Base-by-base conservation (phyloP, 192 early-diverging fungal genomes). In the Rhizophagus sp. region DNA sequence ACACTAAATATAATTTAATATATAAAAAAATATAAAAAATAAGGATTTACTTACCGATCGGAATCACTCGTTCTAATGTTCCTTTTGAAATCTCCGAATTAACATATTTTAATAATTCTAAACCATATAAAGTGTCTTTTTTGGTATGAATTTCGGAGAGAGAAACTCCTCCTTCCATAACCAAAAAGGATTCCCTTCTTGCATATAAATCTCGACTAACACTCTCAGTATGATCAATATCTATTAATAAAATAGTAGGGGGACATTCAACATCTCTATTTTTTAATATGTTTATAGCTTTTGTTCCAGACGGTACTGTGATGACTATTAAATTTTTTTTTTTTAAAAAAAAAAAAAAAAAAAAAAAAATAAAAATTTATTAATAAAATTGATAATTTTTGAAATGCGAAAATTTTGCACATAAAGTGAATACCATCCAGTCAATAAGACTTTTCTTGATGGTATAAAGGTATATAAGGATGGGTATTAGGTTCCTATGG, bases 41-140 rank as follows among this genome's bases (percentile, higher is more conserved):
- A 24, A 13, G 3, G 4, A 63, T 24, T 1, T 41, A 5, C 82
- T 33, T 77, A 86, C 85, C 83, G 25, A 86, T 69, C 11, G 85
- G 85, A 33, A 84, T 76, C 30, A 84, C 79, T 71, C 83, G 82
- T 17, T 79, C 79, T 17, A 83, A 74, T 1, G 36, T 73, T 27
- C 83, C 83, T 62, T 84, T 81, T 8, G 80, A 78, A 9, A 86
- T 61, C 75, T 82, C 81, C 25, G 72, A 76, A 12, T 78, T 36
- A 1, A 86, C 57, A 24, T 73, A 70, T 39, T 82, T 83, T 52
- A 86, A 68, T 68, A 86, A 83, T 10, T 83, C 81, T 15, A 81
- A 62, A 24, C 79, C 82, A 24, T 79, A 78, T 63, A 81, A 76
- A 22, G 65, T 19, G 52, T 66, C 65, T 22, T 36, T 68, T 65